Evolutionary conservation across 306 rosid genomes (phyloP), one percentile per base, ranked within the genome.

Genomic region (Notholithocarpus densiflorus): DNA sequence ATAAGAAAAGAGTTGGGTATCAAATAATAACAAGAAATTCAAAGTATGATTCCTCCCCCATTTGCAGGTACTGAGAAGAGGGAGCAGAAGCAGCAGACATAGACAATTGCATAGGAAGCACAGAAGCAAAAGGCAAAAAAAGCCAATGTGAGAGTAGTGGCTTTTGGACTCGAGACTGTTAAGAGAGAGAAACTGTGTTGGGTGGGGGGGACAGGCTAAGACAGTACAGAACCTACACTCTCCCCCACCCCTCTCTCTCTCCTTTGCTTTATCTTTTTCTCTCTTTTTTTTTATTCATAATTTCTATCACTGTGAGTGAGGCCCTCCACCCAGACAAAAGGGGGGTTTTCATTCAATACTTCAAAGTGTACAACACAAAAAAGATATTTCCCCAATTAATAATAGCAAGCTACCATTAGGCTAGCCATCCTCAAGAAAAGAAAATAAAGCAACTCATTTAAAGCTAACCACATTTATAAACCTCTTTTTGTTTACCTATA

Each of bases 141-240:
- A 83, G 89, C 84, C 89, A 91, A 89, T 82, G 84, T 77, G 85
- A 40, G 45, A 40, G 78, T 81, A 81, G 87, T 83, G 91, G 82
- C 94, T 87, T 89, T 88, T 87, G 84, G 89, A 84, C 81, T 85
- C 81, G 34, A 43, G 87, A 85, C 85, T 76, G 80, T 53, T 77
- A 45, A 68, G 80, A 74, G 72, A 75, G 72, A 81, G 62, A 59
- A 77, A 56, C 78, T 86, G 96, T 89, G 90, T 85, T 86, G 94
- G 91, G 97, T 85, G 97, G 93, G 85, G 98, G 90, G 97, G 92
- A 91, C 94, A 90, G 81, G 86, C 87, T 56, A 84, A 83, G 92
- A 85, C 91, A 88, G 91, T 88, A 87, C 92, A 89, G 82, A 88
- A 86, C 94, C 91, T 90, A 85, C 94, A 79, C 93, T 76, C 84